A percentile compares a stretch with the other conserved stretches of the same genome.
Evolutionary conservation across 2,329 filamentous ascomycete species (phyloP).

Genomic region (Rosellinia necatrix): DNA sequence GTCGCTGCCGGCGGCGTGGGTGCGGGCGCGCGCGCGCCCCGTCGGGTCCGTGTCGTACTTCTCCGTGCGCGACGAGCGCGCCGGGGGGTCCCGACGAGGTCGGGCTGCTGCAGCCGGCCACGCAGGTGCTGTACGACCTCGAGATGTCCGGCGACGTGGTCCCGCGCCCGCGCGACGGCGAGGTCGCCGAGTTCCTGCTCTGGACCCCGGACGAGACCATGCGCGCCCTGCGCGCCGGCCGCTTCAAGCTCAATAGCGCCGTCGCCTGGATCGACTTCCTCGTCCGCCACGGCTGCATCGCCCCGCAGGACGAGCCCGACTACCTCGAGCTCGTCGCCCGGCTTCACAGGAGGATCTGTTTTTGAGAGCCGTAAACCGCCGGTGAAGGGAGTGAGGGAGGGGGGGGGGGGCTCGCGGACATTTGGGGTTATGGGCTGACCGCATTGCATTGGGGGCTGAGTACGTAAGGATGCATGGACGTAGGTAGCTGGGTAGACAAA

Average conservation of each 20-base stretch:
- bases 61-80: conserved; percentile 4
- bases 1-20: neutral
- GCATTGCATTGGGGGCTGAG: no score
- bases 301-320: neutral
- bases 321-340: conserved; percentile 3
- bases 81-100: conserved; percentile 1
- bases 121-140: conserved; percentile 4
- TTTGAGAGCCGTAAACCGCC: neutral
- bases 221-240: neutral
- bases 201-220: neutral
- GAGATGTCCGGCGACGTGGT: neutral
- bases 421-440: no score
- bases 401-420: no score
- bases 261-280: conserved; percentile 9
- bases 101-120: conserved; percentile 4
- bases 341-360: conserved; percentile 6
- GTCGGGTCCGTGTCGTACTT: conserved; percentile 9
- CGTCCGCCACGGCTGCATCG: conserved; percentile 9
- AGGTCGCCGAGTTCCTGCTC: conserved; percentile 7
- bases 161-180: neutral
- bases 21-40: neutral
- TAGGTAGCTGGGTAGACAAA: no score
- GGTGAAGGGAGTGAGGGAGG: no score
- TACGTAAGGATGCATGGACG: no score
- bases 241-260: conserved; percentile 3